Evolutionary conservation across 371 early-diverging fungal genomes (phyloP), one percentile per base, ranked within the genome.

Genomic region (Rhizoclosmatium hyalinum): DNA sequence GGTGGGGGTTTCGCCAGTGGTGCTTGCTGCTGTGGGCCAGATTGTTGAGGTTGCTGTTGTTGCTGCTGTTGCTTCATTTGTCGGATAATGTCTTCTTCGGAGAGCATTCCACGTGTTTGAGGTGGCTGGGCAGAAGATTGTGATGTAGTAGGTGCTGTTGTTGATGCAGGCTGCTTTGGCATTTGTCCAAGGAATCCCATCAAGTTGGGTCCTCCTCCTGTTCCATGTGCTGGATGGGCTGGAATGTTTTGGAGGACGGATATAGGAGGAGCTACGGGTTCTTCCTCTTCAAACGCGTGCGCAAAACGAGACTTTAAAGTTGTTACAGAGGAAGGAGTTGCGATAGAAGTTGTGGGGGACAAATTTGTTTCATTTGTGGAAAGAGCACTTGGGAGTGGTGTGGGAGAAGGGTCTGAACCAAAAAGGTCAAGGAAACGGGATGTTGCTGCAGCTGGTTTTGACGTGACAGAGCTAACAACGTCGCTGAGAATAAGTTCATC

Each of bases 151-250:
- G 21, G 17, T n/a, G 17, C 24, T 32, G 0, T 62, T 32, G 8
- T 17, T 19, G 32, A 32, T 0, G 6, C 58, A n/a, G 17, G 32
- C 64, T 64, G 19, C 17, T 41, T 41, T 41, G 46, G 46, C 67
- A 67, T 67, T 19, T 67, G 46, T 32, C 67, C 67, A 8, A 67
- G 24, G 10, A 67, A 54, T n/a, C 67, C 53, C 67, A 67, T 67
- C 53, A 67, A 67, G 24, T 54, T 67, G 14, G 46, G 3, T n/a
- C 67, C 67, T 32, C 58, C 58, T 10, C 58, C 58, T 6, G 8
- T 8, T 21, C 6, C 21, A 21, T 8, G n/a, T 17, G 21, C 58
- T 17, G 58, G 21, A 58, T 19, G 21, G 19, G 21, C 21, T 32
- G 58, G 58, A n/a, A 19, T 8, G 6, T 8, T 21, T 58, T 58